Evolutionary conservation across 164 flowering plant genomes (phyloP), one percentile per base, ranked within the genome.

Genomic region (Piper longum): DNA sequence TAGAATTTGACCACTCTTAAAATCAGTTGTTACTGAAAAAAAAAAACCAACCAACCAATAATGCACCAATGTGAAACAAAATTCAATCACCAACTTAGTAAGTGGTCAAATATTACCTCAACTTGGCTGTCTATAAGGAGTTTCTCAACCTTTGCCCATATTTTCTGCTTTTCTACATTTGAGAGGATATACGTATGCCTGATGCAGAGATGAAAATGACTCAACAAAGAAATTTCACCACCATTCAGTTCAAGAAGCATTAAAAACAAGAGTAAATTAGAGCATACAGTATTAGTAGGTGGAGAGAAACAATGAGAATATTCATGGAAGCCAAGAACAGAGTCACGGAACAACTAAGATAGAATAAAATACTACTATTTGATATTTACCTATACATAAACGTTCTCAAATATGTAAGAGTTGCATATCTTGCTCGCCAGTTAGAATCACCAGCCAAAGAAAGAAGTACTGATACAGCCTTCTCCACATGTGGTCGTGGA

Each of bases 361-460:
- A 45, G 12, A 26, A 26, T 26, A 26, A 26, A 26, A 26, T 26
- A 26, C 36, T 26, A 26, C 36, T 26, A 2, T 26, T 26, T 26
- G 36, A 26, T 26, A 48, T 45, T 54, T 80, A 90, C 99, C 99
- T 87, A 62, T 82, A 88, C 95, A 93, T 83, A 75, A 90, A 93
- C 62, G 83, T 80, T 12, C 91, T 78, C 45, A 93, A 73, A 75
- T 79, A 93, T 41, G 99, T 90, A 68, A 93, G 63, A 69, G 99
- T 88, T 62, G 99, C 89, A 69, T 83, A 90, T 83, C 99, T 81
- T 45, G 88, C 88, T 60, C 97, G 72, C 99, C 99, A 93, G 71
- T 90, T 90, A 59, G 84, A 68, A 79, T 93, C 95, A 75, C 68
- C 75, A 57, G 82, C 84, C 39, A 80, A 81, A 65, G 88, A 78